Percentiles rank a stretch among this genome's conserved stretches.
Evolutionary conservation across 2,329 filamentous ascomycete genomes (phyloP).

Genomic region (Diaporthe sp.): DNA sequence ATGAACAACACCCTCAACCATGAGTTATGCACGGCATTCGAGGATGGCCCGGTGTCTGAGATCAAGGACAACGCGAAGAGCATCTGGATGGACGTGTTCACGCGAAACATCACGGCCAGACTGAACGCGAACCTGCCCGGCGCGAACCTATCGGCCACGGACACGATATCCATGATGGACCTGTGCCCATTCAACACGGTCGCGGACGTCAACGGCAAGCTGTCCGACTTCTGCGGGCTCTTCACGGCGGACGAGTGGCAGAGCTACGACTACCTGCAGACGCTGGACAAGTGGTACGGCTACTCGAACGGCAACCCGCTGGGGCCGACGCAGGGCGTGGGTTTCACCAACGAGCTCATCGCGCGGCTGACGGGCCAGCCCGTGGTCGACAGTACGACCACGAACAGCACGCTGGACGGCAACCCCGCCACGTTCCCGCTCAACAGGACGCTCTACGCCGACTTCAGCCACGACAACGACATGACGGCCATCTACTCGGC

Average conservation of each 20-base stretch:
- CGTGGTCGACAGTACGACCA: conserved; percentile 80
- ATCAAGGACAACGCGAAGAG: conserved; percentile 65
- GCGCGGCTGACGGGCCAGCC: conserved; percentile 79
- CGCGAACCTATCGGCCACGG: conserved; percentile 71
- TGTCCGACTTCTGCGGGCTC: conserved; percentile 81
- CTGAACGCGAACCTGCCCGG: conserved; percentile 79
- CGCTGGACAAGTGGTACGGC: conserved; percentile 87
- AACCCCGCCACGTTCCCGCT: conserved; percentile 80
- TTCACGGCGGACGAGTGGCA: conserved; percentile 82
- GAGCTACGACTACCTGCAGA: conserved; percentile 84
- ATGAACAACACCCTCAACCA: conserved; percentile 89
- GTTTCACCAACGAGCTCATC: conserved; percentile 89
- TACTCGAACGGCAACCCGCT: conserved; percentile 83
- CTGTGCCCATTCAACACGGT: conserved; percentile 89
- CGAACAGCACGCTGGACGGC: conserved; percentile 82
- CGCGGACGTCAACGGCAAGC: conserved; percentile 62
- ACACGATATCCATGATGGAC: conserved; percentile 85
- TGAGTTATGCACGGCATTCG: conserved; percentile 78
- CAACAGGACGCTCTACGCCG: conserved; percentile 78
- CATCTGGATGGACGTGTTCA: conserved; percentile 74
- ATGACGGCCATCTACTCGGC: conserved; percentile 84
- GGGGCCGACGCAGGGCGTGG: conserved; percentile 87
- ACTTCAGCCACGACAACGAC: conserved; percentile 93
- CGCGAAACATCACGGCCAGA: conserved; percentile 75
- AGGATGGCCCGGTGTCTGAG: conserved; percentile 66